These are phyloP conservation scores for Zymoseptoria tritici DNA, from an alignment of 2,329 filamentous ascomycete genomes.

Conservation along the genomic window DNA sequence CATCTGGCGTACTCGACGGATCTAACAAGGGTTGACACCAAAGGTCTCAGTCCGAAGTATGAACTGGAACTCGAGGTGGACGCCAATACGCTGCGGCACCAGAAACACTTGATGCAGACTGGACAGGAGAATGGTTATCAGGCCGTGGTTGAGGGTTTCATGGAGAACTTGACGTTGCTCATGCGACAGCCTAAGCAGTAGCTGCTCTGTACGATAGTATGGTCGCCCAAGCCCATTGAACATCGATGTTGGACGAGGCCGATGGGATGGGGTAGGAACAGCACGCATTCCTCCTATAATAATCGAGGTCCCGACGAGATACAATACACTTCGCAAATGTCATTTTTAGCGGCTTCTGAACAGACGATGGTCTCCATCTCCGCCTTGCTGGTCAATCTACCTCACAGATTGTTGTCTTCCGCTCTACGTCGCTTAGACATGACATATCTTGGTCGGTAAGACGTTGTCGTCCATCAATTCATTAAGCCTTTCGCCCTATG, in stretches of 20 bases:
- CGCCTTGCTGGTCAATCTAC: too few species aligned
- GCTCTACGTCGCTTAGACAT: too few species aligned
- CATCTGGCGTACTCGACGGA: conserved; percentile 87
- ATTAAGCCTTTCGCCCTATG: not conserved
- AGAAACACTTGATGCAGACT: conserved; percentile 51
- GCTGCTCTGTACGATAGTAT: not conserved
- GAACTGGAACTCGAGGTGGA: conserved; percentile 74
- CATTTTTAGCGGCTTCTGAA: not conserved
- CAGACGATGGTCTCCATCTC: too few species aligned
- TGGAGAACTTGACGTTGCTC: conserved; percentile 64
- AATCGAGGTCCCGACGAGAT: not conserved
- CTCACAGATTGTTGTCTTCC: too few species aligned
- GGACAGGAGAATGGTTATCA: conserved; percentile 54
- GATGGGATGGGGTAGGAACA: not conserved
- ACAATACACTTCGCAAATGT: not conserved
- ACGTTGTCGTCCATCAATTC: not conserved
- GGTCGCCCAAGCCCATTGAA: not conserved
- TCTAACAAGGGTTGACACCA: conserved; percentile 73
- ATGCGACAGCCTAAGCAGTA: conserved; percentile 17
- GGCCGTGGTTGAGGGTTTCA: conserved; percentile 62
- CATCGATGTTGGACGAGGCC: not conserved
- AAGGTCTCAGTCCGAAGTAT: conserved; percentile 55
- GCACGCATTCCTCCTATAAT: not conserved
- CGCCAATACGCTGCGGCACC: conserved; percentile 55
- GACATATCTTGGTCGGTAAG: not conserved